A percentile compares a stretch with the other conserved stretches of the same genome.
Evolutionary conservation across 306 rosid genomes (phyloP).

Genomic region (Vigna nakashimae): DNA sequence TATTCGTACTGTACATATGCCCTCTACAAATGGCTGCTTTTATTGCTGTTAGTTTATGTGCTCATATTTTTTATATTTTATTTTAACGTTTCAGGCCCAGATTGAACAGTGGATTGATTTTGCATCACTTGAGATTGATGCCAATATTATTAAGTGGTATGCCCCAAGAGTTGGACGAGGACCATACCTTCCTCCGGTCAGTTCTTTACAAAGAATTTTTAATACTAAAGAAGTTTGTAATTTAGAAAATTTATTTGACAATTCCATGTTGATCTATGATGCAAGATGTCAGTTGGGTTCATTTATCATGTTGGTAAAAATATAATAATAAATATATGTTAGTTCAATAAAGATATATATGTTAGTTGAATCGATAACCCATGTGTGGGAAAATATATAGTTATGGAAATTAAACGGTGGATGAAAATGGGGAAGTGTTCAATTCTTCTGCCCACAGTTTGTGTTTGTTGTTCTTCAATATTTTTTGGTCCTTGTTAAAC

Average conservation of each 20-base stretch:
- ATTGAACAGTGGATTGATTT: slow-evolving; percentile 95
- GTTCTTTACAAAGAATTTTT: slow-evolving; percentile 25
- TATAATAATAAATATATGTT: neutral
- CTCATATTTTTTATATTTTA: neutral
- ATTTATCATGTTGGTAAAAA: neutral
- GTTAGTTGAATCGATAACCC: neutral
- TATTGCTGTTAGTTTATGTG: neutral
- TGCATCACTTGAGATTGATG: slow-evolving; percentile 74
- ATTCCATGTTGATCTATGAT: neutral
- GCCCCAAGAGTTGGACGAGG: slow-evolving; percentile 53
- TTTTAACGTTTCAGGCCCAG: slow-evolving; percentile 63
- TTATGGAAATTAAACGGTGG: neutral
- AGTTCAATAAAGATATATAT: neutral
- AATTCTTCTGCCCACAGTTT: neutral
- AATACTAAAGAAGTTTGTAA: neutral
- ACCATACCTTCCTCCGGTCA: slow-evolving; percentile 72
- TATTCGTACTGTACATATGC: neutral
- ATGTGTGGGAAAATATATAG: neutral
- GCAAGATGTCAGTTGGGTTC: neutral
- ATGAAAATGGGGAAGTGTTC: neutral
- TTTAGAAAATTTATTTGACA: neutral
- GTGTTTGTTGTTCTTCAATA: neutral
- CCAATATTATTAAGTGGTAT: slow-evolving; percentile 52
- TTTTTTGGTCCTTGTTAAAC: neutral
- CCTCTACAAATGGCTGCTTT: neutral